Evolutionary conservation across 2,329 filamentous ascomycete species (phyloP).

Genomic region (Aspergillus tubingensis): DNA sequence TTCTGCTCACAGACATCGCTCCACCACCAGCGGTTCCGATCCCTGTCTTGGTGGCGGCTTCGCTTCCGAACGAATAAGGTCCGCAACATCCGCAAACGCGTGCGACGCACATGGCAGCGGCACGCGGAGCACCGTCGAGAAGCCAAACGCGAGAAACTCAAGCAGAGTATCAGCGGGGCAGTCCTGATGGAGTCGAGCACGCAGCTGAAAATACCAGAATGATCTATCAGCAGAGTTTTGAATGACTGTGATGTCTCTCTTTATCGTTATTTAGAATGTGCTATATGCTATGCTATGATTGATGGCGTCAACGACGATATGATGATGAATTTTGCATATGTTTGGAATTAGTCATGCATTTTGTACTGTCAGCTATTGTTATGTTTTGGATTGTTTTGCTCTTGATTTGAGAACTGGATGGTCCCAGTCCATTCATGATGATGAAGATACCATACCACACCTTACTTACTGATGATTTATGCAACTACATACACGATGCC

Average conservation of each 20-base stretch:
- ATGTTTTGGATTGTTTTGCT: no score
- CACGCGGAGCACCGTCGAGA: constrained; percentile 52
- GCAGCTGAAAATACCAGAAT: constrained; percentile 8
- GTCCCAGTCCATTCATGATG: no score
- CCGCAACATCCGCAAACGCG: constrained; percentile 50
- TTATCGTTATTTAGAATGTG: neutral
- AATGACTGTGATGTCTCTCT: constrained; percentile 13
- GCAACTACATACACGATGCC: neutral
- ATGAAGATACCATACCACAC: neutral
- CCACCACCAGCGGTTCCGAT: constrained; percentile 31
- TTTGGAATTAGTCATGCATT: no score
- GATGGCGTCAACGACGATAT: neutral
- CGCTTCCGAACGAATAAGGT: constrained; percentile 56
- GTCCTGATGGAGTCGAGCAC: constrained; percentile 24
- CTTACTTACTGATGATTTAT: neutral
- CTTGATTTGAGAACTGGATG: no score
- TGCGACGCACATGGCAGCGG: constrained; percentile 46
- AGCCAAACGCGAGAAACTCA: constrained; percentile 54
- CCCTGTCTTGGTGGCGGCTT: constrained; percentile 47
- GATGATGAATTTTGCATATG: constrained; percentile 10
- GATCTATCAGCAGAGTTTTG: constrained; percentile 3
- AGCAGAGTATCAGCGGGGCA: constrained; percentile 52
- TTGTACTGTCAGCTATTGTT: no score
- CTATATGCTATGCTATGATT: neutral
- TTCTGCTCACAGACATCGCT: constrained; percentile 35